phyloP scores from a whole-genome alignment of 2,329 filamentous ascomycete species.

The Tolypocladium ovalisporum region DNA sequence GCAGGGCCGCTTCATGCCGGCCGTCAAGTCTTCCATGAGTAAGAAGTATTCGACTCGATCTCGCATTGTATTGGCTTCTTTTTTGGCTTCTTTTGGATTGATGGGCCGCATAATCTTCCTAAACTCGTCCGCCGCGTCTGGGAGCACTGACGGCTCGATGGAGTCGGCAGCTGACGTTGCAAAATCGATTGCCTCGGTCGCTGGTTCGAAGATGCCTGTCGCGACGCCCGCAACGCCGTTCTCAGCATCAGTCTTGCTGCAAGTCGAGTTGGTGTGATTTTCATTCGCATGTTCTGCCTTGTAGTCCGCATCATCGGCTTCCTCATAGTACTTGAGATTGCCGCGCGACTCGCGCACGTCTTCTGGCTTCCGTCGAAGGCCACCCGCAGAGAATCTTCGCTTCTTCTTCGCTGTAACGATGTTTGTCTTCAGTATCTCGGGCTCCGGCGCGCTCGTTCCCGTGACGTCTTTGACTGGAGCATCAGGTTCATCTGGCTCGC shows the following conservation, averaged over 20 bases:
- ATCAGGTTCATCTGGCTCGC: conserved; percentile 23
- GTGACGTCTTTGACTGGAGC: conserved; percentile 42
- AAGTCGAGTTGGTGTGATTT: neutral
- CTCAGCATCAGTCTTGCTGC: neutral
- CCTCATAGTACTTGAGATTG: conserved; percentile 83
- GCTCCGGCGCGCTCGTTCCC: conserved; percentile 54
- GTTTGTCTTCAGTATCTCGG: conserved; percentile 39
- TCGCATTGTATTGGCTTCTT: conserved; percentile 53
- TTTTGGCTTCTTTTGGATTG: conserved; percentile 49
- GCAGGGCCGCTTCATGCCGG: conserved; percentile 91
- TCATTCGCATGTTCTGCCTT: conserved; percentile 22
- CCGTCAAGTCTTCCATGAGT: conserved; percentile 85
- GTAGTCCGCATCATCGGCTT: conserved; percentile 76
- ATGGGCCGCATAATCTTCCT: conserved; percentile 46
- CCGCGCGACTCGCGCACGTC: conserved; percentile 62
- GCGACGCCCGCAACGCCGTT: neutral
- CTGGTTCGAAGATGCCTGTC: neutral
- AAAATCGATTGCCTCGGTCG: neutral
- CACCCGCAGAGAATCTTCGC: conserved; percentile 79
- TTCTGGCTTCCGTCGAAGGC: conserved; percentile 60
- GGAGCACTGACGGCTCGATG: conserved; percentile 18
- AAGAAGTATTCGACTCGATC: conserved; percentile 84
- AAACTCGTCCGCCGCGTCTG: conserved; percentile 25
- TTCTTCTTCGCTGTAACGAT: conserved; percentile 34
- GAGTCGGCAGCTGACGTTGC: conserved; percentile 2